A percentile compares a stretch with the other conserved stretches of the same genome.
phyloP scores from a whole-genome alignment of 2,329 filamentous ascomycete species.

The Trichoderma asperellum region DNA sequence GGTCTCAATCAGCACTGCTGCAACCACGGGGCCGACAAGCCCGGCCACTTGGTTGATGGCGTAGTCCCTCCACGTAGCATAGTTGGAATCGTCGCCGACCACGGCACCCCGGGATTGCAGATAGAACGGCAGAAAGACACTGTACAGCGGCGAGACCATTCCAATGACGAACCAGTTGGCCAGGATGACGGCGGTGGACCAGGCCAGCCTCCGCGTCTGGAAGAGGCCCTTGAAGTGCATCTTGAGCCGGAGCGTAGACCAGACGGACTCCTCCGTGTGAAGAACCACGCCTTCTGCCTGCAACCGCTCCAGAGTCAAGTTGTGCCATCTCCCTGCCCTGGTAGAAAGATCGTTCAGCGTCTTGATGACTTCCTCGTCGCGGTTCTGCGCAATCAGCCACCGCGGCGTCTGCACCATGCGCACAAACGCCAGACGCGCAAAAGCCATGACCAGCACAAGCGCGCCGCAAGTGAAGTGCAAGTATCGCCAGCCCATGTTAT shows the following conservation, averaged over 20 bases:
- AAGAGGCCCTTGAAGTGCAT: conserved; percentile 31
- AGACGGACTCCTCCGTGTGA: conserved; percentile 29
- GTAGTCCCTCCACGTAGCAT: conserved; percentile 30
- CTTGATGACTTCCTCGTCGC: conserved; percentile 28
- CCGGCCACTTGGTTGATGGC: conserved; percentile 29
- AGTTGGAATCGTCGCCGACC: conserved; percentile 26
- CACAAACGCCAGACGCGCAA: conserved; percentile 23
- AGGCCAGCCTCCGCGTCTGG: conserved; percentile 26
- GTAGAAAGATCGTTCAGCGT: conserved; percentile 27
- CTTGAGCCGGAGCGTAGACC: conserved; percentile 24
- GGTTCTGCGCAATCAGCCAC: conserved; percentile 29
- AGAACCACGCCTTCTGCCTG: conserved; percentile 27
- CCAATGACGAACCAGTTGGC: conserved; percentile 31
- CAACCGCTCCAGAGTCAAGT: conserved; percentile 25
- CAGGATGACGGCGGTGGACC: conserved; percentile 24
- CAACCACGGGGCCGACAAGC: conserved; percentile 24
- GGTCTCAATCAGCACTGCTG: conserved; percentile 21
- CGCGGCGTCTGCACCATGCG: conserved; percentile 29
- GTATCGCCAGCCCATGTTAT: conserved; percentile 31
- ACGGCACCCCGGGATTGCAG: conserved; percentile 21
- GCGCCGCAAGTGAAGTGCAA: conserved; percentile 27
- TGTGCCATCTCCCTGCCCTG: conserved; percentile 9
- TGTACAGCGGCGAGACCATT: conserved; percentile 28
- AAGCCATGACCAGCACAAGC: conserved; percentile 25
- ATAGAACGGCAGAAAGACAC: conserved; percentile 27